Percentiles rank a stretch among this genome's conserved stretches.
Conservation (phyloP, 2,329 filamentous ascomycete species). For the Atkinsonella hypoxylon region DNA sequence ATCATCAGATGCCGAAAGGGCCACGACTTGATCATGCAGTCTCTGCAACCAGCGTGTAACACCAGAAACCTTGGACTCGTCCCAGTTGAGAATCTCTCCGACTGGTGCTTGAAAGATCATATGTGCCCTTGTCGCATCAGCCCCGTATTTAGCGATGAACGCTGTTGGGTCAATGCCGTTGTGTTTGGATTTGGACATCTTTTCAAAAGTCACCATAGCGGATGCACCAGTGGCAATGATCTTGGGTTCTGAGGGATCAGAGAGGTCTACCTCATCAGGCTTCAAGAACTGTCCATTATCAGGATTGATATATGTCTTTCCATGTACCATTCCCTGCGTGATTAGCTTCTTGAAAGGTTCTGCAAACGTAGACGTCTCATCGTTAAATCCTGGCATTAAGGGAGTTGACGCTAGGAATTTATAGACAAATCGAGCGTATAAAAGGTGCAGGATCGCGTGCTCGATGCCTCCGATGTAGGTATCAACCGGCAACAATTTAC, state of each 20-base stretch:
- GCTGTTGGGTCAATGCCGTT: constrained; percentile 75
- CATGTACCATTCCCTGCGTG: constrained; percentile 89
- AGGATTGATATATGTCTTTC: constrained; percentile 69
- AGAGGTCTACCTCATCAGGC: constrained; percentile 60
- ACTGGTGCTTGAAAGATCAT: constrained; percentile 84
- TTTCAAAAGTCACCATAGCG: constrained; percentile 62
- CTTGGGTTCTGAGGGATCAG: constrained; percentile 40
- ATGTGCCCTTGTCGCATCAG: constrained; percentile 74
- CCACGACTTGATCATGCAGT: constrained; percentile 44
- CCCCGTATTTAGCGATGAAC: constrained; percentile 63
- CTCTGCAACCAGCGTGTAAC: constrained; percentile 70
- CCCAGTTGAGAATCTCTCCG: constrained; percentile 76
- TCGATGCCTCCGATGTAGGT: constrained; percentile 85
- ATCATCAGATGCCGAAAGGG: constrained; percentile 10
- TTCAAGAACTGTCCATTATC: constrained; percentile 63
- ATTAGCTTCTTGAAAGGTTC: constrained; percentile 78
- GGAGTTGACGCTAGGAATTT: constrained; percentile 61
- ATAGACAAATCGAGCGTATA: constrained; percentile 83
- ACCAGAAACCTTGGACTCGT: constrained; percentile 69
- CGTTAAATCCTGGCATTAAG: constrained; percentile 29
- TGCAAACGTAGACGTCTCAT: constrained; percentile 25
- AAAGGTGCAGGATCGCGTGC: constrained; percentile 78
- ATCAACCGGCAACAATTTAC: constrained; percentile 60
- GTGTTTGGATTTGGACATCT: constrained; percentile 93
- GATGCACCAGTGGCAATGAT: constrained; percentile 48